Percentiles rank a stretch among this genome's conserved stretches.
phyloP scores from a whole-genome alignment of 2,329 filamentous ascomycete genomes.

The Phyllosticta citriasiana region DNA sequence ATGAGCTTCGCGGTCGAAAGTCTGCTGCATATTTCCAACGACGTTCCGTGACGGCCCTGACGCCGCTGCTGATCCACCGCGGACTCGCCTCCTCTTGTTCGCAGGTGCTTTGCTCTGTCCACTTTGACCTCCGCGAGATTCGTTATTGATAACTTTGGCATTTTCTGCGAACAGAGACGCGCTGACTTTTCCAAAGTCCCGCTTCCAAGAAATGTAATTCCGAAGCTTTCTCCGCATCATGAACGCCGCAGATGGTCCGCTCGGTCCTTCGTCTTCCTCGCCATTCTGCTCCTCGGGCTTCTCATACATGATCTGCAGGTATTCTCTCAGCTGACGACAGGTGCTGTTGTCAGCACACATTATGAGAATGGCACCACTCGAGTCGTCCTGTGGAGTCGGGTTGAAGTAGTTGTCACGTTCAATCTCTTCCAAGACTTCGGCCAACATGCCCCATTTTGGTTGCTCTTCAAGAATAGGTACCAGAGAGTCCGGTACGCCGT shows the following conservation, averaged over 20 bases:
- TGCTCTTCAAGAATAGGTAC: slow-evolving; percentile 82
- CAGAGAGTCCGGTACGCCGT: slow-evolving; percentile 49
- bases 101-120: slow-evolving; percentile 57
- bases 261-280: slow-evolving; percentile 43
- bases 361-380: slow-evolving; percentile 83
- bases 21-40: slow-evolving; percentile 58
- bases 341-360: slow-evolving; percentile 89
- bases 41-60: slow-evolving; percentile 53
- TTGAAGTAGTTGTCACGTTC: slow-evolving; percentile 84
- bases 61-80: slow-evolving; percentile 61
- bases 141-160: slow-evolving; percentile 61
- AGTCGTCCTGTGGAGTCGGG: slow-evolving; percentile 64
- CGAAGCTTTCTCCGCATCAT: slow-evolving; percentile 86
- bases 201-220: slow-evolving; percentile 84
- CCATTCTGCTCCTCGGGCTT: slow-evolving; percentile 37
- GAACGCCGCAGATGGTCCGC: slow-evolving; percentile 60
- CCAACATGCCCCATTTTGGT: slow-evolving; percentile 83
- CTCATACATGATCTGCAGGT: slow-evolving; percentile 81
- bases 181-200: slow-evolving; percentile 77
- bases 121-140: slow-evolving; percentile 40
- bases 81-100: slow-evolving; percentile 76
- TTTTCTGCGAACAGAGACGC: slow-evolving; percentile 69
- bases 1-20: slow-evolving; percentile 65
- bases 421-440: slow-evolving; percentile 89
- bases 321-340: slow-evolving; percentile 81